Evolutionary conservation across 2,329 filamentous ascomycete species (phyloP), one percentile per base, ranked within the genome.

Genomic region (Ophiostoma himal-ulmi): DNA sequence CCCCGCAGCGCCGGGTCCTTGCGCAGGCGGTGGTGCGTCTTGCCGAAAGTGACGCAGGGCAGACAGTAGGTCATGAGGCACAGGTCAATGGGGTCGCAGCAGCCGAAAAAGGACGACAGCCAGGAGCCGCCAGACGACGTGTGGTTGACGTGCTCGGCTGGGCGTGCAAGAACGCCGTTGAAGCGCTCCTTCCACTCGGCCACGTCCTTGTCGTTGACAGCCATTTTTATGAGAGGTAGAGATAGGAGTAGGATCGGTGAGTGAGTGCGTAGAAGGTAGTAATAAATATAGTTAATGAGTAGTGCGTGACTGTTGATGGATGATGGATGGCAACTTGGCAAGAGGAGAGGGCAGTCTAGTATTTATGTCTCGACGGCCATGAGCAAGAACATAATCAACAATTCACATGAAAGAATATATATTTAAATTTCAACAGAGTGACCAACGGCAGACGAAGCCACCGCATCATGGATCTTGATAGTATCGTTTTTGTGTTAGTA

Each of bases 21-120:
- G 71, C 76, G 77, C 13, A 83, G 75, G 26, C 82, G 80, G 73
- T 84, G 82, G 70, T 83, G 78, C 37, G 81, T 83, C 79, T 82
- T 82, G 76, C 82, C 82, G 67, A 83, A 84, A 44, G 81, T 83
- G 41, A 84, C 77, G 72, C 82, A 84, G 1, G 83, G 82, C 36
- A 82, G 72, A 72, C 79, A 84, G 73, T 78, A 84, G 20, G 80
- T 79, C 69, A 83, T 77, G n/a, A 82, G 73, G 75, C 82, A 84
- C 1, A 79, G 78, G 68, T 81, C 79, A 69, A 83, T 77, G 34
- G 82, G 82, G 71, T 73, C 78, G 76, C 80, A 81, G 79, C 82
- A 84, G 71, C 78, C 78, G 65, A 82, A 83, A 75, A 84, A 80
- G 68, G 77, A 73, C 64, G 76, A 76, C 72, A 74, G 74, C 82